Base-by-base conservation (phyloP, 306 rosid genomes). In the Macrotyloma uniflorum region DNA sequence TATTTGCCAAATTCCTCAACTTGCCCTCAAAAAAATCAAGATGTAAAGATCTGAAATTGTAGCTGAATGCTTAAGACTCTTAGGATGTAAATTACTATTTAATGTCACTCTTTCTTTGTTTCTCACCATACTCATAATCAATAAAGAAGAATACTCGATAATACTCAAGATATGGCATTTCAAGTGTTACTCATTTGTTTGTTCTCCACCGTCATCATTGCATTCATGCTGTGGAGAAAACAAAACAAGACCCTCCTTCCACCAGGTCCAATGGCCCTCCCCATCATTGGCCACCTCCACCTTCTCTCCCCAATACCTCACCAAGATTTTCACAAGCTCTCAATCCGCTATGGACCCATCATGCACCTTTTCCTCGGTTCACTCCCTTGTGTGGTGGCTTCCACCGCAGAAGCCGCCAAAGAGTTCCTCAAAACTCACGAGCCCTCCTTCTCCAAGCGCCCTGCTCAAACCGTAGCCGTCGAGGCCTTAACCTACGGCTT, bases 351-450 rank as follows among this genome's bases (percentile, higher is more conserved):
- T 12, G 75, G 75, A 32, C 75, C 91, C 14, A 67, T 86, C 35
- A 78, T 90, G 0, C 82, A 77, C 61, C 84, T 87, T 58, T 82
- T 55, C 43, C 73, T 90, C 2, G 91, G 93, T 38, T 83, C 87
- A 14, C 38, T 50, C 45, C 75, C 78, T 4, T 80, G 90, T 28
- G 54, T 90, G 3, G 77, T 90, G 12, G 91, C 77, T 43, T 86
- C 87, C 63, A 84, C 91, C 0, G 72, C 90, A 1, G 80, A 85
- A 67, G 76, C 81, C 0, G 91, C 90, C n/a, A 76, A 43, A 24
- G 86, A 90, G 46, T 82, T 81, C 82, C 89, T 87, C 35, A 87
- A 90, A 75, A 82, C 76, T 12, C 82, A 86, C 1, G 94, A 90
- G 77, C 5, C 64, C 13, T 53, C 69, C 49, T 90, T 90, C 86